These are phyloP conservation scores for Seiridium unicorne DNA, from an alignment of 2,329 filamentous ascomycete genomes.

Conservation along the genomic window DNA sequence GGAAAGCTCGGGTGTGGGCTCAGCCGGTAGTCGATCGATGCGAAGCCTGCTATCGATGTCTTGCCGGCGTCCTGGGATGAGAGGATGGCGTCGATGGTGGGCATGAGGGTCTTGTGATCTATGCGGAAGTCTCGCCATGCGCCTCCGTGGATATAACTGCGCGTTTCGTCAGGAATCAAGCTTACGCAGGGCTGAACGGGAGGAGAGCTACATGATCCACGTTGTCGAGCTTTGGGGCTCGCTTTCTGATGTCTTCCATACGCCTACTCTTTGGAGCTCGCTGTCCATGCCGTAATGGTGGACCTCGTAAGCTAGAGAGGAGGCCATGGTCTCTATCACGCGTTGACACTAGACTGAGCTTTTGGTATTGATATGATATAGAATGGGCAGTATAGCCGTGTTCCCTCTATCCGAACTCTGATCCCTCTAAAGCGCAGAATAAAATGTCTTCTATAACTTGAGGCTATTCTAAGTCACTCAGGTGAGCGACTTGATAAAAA, in stretches of 20 bases:
- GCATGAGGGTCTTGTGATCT: constrained; percentile 42
- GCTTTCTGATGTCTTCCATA: constrained; percentile 35
- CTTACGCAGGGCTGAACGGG: not conserved
- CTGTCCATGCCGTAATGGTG: constrained; percentile 28
- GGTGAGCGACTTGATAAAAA: not conserved
- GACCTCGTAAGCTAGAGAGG: constrained; percentile 24
- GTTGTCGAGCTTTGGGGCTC: constrained; percentile 16
- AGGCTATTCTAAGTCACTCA: not conserved
- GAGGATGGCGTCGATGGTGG: constrained; percentile 22
- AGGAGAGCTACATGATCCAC: constrained; percentile 26
- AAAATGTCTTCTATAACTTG: too few species aligned
- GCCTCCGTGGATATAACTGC: constrained; percentile 59
- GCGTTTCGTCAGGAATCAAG: not conserved
- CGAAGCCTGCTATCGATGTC: constrained; percentile 54
- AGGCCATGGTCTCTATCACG: constrained; percentile 18
- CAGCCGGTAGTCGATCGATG: constrained; percentile 64
- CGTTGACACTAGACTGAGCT: too few species aligned
- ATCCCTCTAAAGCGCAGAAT: too few species aligned
- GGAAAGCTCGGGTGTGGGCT: constrained; percentile 50
- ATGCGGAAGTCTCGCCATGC: constrained; percentile 60
- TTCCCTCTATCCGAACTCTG: too few species aligned
- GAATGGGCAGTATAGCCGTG: not conserved
- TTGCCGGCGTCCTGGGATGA: constrained; percentile 8
- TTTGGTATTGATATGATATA: not conserved
- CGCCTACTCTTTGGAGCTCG: constrained; percentile 42